phyloP scores from a whole-genome alignment of 164 flowering plant genomes.

The Umbilicus rupestris region DNA sequence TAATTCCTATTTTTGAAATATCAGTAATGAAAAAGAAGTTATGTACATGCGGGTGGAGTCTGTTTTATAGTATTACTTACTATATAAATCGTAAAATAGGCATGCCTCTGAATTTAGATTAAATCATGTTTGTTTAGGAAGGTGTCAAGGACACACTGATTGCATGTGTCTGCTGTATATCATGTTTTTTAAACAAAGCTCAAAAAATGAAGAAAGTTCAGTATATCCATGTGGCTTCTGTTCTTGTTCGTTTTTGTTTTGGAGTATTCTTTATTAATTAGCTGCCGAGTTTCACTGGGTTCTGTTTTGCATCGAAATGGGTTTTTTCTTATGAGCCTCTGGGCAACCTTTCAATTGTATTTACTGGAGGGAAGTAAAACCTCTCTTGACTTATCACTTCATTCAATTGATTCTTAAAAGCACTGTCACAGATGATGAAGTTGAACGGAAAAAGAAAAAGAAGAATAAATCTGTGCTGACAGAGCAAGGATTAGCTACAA shows the following conservation, averaged over 20 bases:
- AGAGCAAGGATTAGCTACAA: constrained; percentile 20
- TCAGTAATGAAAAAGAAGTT: background rate
- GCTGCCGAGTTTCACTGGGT: background rate
- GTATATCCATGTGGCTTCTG: no score
- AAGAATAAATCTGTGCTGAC: constrained; percentile 24
- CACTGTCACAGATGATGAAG: constrained; percentile 52
- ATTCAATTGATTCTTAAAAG: background rate
- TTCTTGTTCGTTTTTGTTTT: no score
- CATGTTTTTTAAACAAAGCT: no score
- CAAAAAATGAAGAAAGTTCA: no score
- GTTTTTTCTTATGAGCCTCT: background rate
- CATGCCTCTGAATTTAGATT: background rate
- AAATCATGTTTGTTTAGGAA: no score
- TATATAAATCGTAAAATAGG: background rate
- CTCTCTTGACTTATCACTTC: background rate
- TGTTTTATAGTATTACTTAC: background rate
- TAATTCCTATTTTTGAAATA: background rate
- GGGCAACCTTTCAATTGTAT: background rate
- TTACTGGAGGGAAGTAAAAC: background rate
- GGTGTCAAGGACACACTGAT: no score
- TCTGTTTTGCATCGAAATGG: background rate
- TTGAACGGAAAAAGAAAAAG: constrained; percentile 63
- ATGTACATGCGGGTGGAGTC: background rate
- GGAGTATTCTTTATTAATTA: background rate
- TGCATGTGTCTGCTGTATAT: no score